Evolutionary conservation across 1,284 basidiomycete species (phyloP), one percentile per base, ranked within the genome.

Genomic region (Amylostereum chailletii): DNA sequence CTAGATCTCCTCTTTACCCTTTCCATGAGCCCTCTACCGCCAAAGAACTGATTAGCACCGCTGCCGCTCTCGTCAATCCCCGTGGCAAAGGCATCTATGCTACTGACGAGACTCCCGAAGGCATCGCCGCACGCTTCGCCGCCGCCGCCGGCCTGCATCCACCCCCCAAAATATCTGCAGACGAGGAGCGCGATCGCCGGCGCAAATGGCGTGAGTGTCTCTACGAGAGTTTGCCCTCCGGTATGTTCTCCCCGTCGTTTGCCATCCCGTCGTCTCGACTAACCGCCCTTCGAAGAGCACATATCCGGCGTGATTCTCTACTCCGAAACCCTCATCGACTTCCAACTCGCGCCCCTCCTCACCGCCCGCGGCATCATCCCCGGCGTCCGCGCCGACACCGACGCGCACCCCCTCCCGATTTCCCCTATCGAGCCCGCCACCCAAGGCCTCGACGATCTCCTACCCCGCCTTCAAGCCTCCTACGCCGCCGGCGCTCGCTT

Each of bases 11-110:
- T 48, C 59, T 74, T n/a, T 64, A 68, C 45, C 66, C 73, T 11
- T 61, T 69, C 58, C 71, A 75, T 50, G 67, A 68, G 30, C 61
- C 65, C 9, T 62, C 64, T 37, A 64, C 69, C 26, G 71, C 72
- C 2, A 58, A 67, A 45, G 68, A 71, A 48, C 60, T 77, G 49
- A 72, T 75, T 37, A 57, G 59, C 10, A 71, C 66, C 3, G 72
- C 74, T 6, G 62, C 64, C 34, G 66, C 69, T 5, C 58, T 77
- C 33, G 74, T 77, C 2, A 62, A 69, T 55, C 70, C 72, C 32
- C 67, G 67, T 34, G 75, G 74, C 26, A 75, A 70, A 58, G 77
- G 75, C 8, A 72, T 77, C 39, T 77, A 77, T 47, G 76, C 76
- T 8, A 76, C 76, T 6, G 76, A 77, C 53, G 75, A 78, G 55